phyloP scores from a whole-genome alignment of 2,329 filamentous ascomycete species.

The Trichoderma citrinoviride region DNA sequence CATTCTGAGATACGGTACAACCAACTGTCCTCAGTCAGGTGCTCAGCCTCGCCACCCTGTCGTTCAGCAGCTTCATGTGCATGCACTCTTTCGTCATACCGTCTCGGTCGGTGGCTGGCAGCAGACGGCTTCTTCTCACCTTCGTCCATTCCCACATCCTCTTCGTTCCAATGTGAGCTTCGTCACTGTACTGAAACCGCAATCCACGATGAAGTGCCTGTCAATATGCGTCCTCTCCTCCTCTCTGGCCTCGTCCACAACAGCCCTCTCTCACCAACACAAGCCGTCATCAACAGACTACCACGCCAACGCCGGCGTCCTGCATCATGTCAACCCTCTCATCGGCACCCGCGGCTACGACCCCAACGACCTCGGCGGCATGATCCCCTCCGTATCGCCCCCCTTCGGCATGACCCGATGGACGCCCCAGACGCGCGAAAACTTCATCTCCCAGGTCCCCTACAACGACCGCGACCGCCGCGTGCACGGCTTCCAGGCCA shows the following conservation, averaged over 20 bases:
- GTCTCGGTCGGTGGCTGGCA: not conserved
- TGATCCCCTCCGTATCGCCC: constrained; percentile 39
- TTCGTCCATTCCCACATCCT: not conserved
- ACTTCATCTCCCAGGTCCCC: constrained; percentile 49
- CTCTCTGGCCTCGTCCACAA: not conserved
- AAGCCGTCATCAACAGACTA: constrained; percentile 24
- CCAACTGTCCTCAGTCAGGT: not conserved
- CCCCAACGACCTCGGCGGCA: constrained; percentile 37
- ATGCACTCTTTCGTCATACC: not conserved
- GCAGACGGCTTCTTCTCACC: not conserved
- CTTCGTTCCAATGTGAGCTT: not conserved
- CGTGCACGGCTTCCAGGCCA: constrained; percentile 50
- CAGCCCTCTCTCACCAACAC: not conserved
- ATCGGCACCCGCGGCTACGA: constrained; percentile 35
- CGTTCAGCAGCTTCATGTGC: no score
- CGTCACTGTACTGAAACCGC: not conserved
- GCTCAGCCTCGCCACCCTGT: not conserved
- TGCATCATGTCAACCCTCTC: constrained; percentile 36
- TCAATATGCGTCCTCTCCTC: not conserved
- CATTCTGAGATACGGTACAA: not conserved
- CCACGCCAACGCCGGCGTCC: constrained; percentile 32
- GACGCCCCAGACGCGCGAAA: constrained; percentile 48
- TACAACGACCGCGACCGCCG: constrained; percentile 44
- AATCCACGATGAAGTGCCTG: not conserved
- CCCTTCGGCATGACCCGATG: constrained; percentile 52